phyloP scores from a whole-genome alignment of 2,329 filamentous ascomycete species.

The Talaromyces sp. region DNA sequence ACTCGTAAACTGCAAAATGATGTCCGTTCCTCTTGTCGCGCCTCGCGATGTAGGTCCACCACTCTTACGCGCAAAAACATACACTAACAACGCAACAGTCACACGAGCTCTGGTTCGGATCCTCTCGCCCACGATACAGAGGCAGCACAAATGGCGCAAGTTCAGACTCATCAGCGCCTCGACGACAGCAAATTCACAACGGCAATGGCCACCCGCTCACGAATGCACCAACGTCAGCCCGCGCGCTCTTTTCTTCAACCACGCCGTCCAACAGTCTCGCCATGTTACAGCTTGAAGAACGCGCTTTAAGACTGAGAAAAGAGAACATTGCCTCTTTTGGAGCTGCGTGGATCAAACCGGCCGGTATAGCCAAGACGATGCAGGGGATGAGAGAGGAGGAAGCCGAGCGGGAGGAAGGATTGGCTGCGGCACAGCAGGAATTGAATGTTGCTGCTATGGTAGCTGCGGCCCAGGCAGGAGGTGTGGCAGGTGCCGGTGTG shows the following conservation, averaged over 20 bases:
- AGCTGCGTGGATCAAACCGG: constrained; percentile 83
- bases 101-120: constrained; percentile 70
- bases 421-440: constrained; percentile 69
- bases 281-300: constrained; percentile 71
- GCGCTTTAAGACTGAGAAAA: constrained; percentile 70
- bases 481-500: not conserved
- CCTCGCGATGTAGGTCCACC: constrained; percentile 19
- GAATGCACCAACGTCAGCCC: constrained; percentile 17
- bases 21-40: constrained; percentile 15
- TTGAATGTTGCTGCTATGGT: constrained; percentile 65
- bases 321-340: constrained; percentile 82
- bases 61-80: not conserved
- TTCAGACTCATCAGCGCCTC: constrained; percentile 23
- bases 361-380: constrained; percentile 82
- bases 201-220: not conserved
- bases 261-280: constrained; percentile 62
- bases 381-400: constrained; percentile 87
- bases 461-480: constrained; percentile 35
- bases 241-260: constrained; percentile 41
- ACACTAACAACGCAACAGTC: constrained; percentile 49
- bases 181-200: constrained; percentile 17
- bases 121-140: constrained; percentile 50
- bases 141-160: not conserved
- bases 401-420: constrained; percentile 80
- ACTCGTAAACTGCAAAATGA: constrained; percentile 31